Evolutionary conservation across 2,329 filamentous ascomycete genomes (phyloP), one percentile per base, ranked within the genome.

Genomic region (Calonectria pteridis): DNA sequence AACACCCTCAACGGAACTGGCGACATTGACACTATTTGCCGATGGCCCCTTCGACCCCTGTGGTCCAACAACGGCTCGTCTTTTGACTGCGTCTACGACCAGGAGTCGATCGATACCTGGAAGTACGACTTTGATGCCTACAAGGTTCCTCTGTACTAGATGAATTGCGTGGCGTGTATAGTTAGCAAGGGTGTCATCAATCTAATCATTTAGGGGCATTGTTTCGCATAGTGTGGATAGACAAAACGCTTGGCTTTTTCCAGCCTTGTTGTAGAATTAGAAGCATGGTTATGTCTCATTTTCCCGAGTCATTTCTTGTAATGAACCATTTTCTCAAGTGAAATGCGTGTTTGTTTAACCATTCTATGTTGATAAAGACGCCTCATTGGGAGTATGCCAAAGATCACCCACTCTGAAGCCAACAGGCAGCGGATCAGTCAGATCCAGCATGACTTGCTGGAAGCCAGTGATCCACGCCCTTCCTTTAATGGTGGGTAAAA

Each of bases 401-500:
- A 67, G 33, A 23, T 72, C 55, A 11, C 69, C 64, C 11, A 67
- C 64, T 23, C 69, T 28, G 69, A 75, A 76, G 4, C 75, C 73
- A 4, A 53, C 69, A 0, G 85, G 86, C 71, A 86, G 88, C 0
- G 87, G 86, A 77, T 88, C 86, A 0, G 81, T 81, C 2, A 84
- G 82, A 70, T 88, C 86, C 14, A 88, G 74, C n/a, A 86, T 80
- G 3, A 85, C 79, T 67, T 87, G 83, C 74, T 86, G 86, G 73
- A 84, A 85, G 29, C 85, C 82, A 0, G 86, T 87, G 59, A 88
- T 85, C 87, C 87, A 88, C 3, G 83, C 86, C 26, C 85, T 79
- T 0, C 87, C 86, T 63, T 86, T 85, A 2, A 88, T 80, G 0
- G 81, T 84, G 0, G 87, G 84, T 9, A 86, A 65, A 16, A 88